Conservation (phyloP, 805 yeast species). For the Wickerhamomyces tratensis region DNA sequence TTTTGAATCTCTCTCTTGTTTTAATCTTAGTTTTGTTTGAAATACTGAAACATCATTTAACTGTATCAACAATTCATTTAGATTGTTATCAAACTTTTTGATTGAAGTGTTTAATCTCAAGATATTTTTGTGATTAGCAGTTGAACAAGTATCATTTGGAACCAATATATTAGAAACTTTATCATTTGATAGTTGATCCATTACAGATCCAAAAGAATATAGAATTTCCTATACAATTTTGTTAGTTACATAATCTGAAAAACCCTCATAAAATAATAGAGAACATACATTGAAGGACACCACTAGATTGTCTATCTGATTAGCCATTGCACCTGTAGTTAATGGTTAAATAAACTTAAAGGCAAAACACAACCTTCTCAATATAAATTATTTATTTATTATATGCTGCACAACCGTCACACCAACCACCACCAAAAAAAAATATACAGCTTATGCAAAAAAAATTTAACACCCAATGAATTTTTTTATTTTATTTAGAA, state of each 20-base stretch:
- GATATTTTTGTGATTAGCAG: background rate
- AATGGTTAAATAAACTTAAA: too few species aligned
- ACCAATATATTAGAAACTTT: slow-evolving; percentile 13
- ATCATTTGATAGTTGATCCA: slow-evolving; percentile 14
- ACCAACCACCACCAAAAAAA: too few species aligned
- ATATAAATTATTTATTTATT: too few species aligned
- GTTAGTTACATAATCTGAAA: background rate
- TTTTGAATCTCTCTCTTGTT: background rate
- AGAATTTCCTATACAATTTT: slow-evolving; percentile 12
- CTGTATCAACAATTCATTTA: slow-evolving; percentile 15
- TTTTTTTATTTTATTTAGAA: too few species aligned
- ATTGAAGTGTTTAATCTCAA: slow-evolving; percentile 8
- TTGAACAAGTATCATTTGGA: slow-evolving; percentile 8
- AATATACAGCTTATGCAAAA: too few species aligned
- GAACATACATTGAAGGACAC: slow-evolving; percentile 8
- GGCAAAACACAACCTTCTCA: too few species aligned
- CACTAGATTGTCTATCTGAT: slow-evolving; percentile 8
- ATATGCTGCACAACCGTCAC: background rate
- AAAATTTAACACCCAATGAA: background rate
- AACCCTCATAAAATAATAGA: too few species aligned
- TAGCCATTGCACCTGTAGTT: slow-evolving; percentile 3
- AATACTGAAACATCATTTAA: slow-evolving; percentile 14
- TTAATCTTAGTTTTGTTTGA: slow-evolving; percentile 6
- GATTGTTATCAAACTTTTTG: slow-evolving; percentile 8
- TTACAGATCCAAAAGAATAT: slow-evolving; percentile 11